A percentile compares a stretch with the other conserved stretches of the same genome.
Conservation (phyloP, 1,284 basidiomycete species). For the Leucoagaricus sp. region DNA sequence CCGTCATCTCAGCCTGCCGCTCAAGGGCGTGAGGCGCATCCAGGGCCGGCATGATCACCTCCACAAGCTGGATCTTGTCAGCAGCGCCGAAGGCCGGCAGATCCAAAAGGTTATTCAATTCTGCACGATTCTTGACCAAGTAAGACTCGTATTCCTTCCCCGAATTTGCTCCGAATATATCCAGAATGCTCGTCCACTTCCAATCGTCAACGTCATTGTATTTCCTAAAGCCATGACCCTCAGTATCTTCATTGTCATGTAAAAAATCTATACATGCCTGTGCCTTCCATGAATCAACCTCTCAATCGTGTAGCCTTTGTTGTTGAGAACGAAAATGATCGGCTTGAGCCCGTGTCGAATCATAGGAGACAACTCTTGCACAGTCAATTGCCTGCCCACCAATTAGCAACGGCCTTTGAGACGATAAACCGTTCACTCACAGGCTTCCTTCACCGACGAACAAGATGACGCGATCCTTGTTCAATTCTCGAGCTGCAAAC, state of each 20-base stretch:
- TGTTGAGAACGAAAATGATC: constrained; percentile 87
- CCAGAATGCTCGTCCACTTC: constrained; percentile 66
- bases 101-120: constrained; percentile 64
- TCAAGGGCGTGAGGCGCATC: constrained; percentile 74
- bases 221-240: constrained; percentile 38
- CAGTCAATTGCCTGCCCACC: constrained; percentile 60
- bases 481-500: constrained; percentile 72
- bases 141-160: constrained; percentile 47
- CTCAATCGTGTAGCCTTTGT: constrained; percentile 90
- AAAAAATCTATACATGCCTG: constrained; percentile 25
- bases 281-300: constrained; percentile 71
- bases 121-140: constrained; percentile 62
- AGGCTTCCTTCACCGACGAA: constrained; percentile 88
- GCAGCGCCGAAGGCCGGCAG: constrained; percentile 58
- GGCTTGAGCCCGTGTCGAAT: constrained; percentile 68
- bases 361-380: constrained; percentile 82
- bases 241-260: neutral
- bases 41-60: constrained; percentile 72
- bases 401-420: neutral
- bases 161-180: constrained; percentile 32
- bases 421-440: constrained; percentile 36
- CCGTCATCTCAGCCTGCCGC: constrained; percentile 45
- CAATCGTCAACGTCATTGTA: constrained; percentile 78
- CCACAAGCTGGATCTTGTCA: constrained; percentile 74
- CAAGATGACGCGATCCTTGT: constrained; percentile 70